phyloP scores from a whole-genome alignment of 1,139 yeast genomes.

The Barnettozyma hawaiiensis region DNA sequence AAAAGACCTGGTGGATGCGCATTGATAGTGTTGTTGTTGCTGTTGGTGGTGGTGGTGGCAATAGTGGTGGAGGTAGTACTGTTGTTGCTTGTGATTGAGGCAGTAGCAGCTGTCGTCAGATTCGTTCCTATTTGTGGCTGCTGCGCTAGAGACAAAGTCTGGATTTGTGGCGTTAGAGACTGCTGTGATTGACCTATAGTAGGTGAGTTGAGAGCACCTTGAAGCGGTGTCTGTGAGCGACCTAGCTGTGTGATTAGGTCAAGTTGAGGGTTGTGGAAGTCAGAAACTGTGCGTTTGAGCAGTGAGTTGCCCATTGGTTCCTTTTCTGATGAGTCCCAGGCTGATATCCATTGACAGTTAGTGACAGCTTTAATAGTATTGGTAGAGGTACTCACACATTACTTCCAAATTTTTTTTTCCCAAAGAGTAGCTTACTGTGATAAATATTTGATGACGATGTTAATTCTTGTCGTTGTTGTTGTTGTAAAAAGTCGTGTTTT shows the following conservation, averaged over 20 bases:
- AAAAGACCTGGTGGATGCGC: conserved; percentile 11
- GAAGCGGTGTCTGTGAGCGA: conserved; percentile 16
- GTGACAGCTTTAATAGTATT: not conserved
- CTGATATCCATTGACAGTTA: not conserved
- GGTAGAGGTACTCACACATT: not conserved
- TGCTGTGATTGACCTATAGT: conserved; percentile 1
- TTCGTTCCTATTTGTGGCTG: not conserved
- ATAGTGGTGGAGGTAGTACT: too few relatives aligned
- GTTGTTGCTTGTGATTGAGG: not conserved
- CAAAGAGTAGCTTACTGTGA: too few relatives aligned
- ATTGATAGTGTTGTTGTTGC: not conserved
- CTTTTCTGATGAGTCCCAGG: conserved; percentile 7
- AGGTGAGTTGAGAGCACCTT: conserved; percentile 15
- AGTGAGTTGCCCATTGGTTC: conserved; percentile 3
- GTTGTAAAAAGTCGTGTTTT: not conserved
- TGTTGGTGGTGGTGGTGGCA: not conserved
- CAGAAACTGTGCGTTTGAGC: conserved; percentile 9
- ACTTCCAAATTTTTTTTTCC: too few relatives aligned
- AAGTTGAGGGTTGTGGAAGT: conserved; percentile 6
- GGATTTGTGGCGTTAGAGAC: conserved; percentile 1
- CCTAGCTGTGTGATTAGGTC: conserved; percentile 10
- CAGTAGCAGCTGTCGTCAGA: not conserved
- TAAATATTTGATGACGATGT: too few relatives aligned
- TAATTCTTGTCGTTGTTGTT: too few relatives aligned
- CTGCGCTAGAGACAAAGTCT: not conserved